A percentile compares a stretch with the other conserved stretches of the same genome.
phyloP scores from a whole-genome alignment of 1,139 yeast genomes.

The Pichia sp. region DNA sequence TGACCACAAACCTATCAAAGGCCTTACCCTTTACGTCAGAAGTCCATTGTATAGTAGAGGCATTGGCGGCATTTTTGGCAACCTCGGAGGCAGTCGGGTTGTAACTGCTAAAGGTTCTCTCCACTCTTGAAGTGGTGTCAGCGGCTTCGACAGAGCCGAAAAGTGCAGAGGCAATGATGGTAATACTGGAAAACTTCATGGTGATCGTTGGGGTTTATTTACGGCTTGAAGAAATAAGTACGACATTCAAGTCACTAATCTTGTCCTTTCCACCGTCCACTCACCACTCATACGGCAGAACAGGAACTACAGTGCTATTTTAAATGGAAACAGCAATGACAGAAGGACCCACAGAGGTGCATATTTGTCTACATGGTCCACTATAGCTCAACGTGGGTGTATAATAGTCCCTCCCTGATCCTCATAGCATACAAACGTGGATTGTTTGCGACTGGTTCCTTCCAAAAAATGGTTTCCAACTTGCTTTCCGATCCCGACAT shows the following conservation, averaged over 20 bases:
- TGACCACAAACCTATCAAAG: constrained; percentile 41
- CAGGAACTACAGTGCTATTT: background rate
- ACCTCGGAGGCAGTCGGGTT: constrained; percentile 37
- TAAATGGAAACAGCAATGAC: background rate
- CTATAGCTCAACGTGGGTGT: background rate
- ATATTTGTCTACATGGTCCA: no score
- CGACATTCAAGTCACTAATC: no score
- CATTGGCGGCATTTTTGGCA: constrained; percentile 38
- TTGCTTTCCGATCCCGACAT: background rate
- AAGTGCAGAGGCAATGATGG: constrained; percentile 16
- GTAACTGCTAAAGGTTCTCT: constrained; percentile 34
- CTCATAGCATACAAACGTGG: no score
- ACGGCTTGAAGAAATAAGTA: background rate
- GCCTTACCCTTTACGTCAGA: constrained; percentile 39
- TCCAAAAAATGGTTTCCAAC: background rate
- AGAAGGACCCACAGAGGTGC: background rate
- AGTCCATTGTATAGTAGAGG: constrained; percentile 33
- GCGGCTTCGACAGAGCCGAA: constrained; percentile 19
- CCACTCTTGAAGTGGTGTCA: constrained; percentile 22
- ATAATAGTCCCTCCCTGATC: background rate
- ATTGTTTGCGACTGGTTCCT: background rate
- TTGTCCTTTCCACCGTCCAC: no score
- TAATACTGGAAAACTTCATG: constrained; percentile 16
- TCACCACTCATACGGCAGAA: background rate
- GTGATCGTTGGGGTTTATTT: background rate